phyloP scores from a whole-genome alignment of 1,284 basidiomycete species.

The Papiliotrema laurentii region DNA sequence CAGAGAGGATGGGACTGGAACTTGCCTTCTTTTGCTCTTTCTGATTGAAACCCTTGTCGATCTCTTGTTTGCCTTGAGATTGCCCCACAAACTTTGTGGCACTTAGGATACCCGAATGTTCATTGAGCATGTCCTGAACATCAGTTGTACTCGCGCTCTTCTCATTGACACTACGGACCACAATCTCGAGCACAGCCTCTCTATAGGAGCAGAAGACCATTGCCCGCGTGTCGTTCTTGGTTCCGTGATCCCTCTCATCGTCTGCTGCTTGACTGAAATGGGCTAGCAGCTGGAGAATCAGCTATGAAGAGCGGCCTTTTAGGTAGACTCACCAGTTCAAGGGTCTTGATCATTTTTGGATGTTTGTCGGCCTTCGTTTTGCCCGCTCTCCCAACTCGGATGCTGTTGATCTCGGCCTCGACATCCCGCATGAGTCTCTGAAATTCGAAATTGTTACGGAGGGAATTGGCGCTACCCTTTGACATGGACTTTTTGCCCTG shows the following conservation, averaged over 20 bases:
- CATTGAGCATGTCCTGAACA: conserved; percentile 58
- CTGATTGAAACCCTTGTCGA: conserved; percentile 82
- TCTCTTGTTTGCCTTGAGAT: conserved; percentile 66
- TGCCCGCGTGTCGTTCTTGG: conserved; percentile 61
- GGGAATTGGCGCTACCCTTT: conserved; percentile 24
- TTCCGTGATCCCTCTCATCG: conserved; percentile 51
- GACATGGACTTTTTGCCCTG: conserved; percentile 38
- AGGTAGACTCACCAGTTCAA: conserved; percentile 53
- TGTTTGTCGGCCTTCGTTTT: conserved; percentile 54
- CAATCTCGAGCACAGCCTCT: conserved; percentile 85
- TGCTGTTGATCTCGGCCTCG: conserved; percentile 37
- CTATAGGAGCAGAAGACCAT: conserved; percentile 95
- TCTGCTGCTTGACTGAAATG: conserved; percentile 67
- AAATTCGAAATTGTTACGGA: conserved; percentile 43
- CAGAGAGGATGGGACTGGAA: conserved; percentile 1
- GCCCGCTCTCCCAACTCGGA: conserved; percentile 38
- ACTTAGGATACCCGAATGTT: conserved; percentile 66
- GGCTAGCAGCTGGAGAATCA: conserved; percentile 55
- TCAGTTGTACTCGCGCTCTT: neutral
- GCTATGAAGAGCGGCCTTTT: neutral
- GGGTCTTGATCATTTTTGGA: conserved; percentile 88
- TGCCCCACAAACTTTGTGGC: conserved; percentile 89
- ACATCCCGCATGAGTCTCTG: conserved; percentile 42
- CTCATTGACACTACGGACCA: conserved; percentile 49
- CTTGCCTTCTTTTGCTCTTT: conserved; percentile 82